Conservation (phyloP, 73 alveolate genomes). For the Tetrahymena malaccensis region DNA sequence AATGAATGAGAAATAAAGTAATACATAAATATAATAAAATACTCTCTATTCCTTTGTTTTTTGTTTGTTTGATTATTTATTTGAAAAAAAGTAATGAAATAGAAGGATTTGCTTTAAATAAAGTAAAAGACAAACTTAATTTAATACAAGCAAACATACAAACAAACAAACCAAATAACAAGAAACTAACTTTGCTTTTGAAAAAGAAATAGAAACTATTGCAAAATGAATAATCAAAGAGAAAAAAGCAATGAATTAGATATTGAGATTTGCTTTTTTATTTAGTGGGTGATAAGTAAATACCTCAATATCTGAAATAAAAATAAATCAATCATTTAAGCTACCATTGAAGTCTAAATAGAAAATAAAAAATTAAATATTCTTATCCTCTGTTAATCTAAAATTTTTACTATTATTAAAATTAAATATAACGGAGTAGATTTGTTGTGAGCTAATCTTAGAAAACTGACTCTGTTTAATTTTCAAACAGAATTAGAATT, state of each 20-base stretch:
- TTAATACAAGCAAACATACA: background rate
- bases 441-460: background rate
- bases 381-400: background rate
- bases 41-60: background rate
- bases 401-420: background rate
- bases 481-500: background rate
- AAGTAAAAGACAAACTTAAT: background rate
- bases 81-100: background rate
- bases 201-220: background rate
- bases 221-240: background rate
- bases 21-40: too few relatives aligned
- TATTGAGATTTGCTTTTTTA: background rate
- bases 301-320: background rate
- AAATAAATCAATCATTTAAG: background rate
- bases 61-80: background rate
- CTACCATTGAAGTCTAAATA: background rate
- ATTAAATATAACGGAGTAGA: background rate
- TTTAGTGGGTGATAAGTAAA: background rate
- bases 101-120: background rate
- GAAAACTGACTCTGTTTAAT: background rate
- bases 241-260: background rate
- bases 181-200: background rate
- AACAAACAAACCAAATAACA: too few relatives aligned
- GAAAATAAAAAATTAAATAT: background rate
- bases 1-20: too few relatives aligned